These are phyloP conservation scores for Fusarium circinatum DNA, from an alignment of 2,329 filamentous ascomycete genomes.

Conservation along the genomic window DNA sequence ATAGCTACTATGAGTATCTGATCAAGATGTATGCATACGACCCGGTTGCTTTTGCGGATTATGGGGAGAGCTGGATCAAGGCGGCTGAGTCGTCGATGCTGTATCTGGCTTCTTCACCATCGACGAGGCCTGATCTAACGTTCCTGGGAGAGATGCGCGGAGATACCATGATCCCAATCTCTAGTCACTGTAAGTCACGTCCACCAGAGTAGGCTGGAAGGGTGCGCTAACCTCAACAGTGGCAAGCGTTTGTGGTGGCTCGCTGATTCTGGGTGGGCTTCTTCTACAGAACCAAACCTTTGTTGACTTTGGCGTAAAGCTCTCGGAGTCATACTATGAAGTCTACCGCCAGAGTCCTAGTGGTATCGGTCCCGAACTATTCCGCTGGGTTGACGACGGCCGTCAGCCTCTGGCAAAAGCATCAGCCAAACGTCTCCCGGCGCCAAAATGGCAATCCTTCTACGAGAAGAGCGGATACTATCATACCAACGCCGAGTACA, in stretches of 20 bases:
- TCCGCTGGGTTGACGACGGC: slow-evolving; percentile 35
- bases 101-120: slow-evolving; percentile 3
- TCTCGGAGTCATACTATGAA: neutral
- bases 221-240: neutral
- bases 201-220: too few relatives aligned
- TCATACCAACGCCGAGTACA: slow-evolving; percentile 20
- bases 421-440: slow-evolving; percentile 14
- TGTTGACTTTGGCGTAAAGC: neutral
- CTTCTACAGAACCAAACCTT: slow-evolving; percentile 4
- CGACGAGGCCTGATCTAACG: neutral
- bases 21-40: slow-evolving; percentile 40
- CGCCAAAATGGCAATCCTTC: slow-evolving; percentile 15
- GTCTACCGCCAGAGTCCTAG: slow-evolving; percentile 29
- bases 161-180: neutral
- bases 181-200: neutral
- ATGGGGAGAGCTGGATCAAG: neutral
- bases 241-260: slow-evolving; percentile 9
- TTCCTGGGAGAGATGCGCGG: slow-evolving; percentile 8
- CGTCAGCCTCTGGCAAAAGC: slow-evolving; percentile 9
- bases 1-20: slow-evolving; percentile 38
- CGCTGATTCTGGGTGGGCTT: neutral
- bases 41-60: slow-evolving; percentile 10
- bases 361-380: slow-evolving; percentile 28
- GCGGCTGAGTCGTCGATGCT: slow-evolving; percentile 3
- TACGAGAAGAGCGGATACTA: slow-evolving; percentile 28